These are phyloP conservation scores for Ustulina deusta DNA, from an alignment of 2,329 filamentous ascomycete genomes.

Conservation along the genomic window DNA sequence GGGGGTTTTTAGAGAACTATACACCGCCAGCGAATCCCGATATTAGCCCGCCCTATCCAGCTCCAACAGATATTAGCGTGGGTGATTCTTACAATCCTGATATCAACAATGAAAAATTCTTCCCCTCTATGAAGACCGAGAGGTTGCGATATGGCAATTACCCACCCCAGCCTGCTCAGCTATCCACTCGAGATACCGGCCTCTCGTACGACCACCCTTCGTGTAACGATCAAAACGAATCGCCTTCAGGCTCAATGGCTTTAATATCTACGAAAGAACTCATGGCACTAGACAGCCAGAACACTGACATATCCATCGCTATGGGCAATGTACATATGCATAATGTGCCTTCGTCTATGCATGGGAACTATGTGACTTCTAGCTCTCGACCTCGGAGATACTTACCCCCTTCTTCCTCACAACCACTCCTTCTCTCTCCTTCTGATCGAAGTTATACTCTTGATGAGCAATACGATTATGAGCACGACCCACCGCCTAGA, in stretches of 20 bases:
- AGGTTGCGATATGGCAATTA: constrained; percentile 53
- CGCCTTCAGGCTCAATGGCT: constrained; percentile 54
- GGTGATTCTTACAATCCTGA: constrained; percentile 53
- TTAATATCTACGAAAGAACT: constrained; percentile 68
- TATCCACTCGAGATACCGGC: constrained; percentile 42
- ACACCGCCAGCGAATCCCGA: constrained; percentile 50
- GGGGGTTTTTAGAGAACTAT: constrained; percentile 63
- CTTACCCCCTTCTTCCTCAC: constrained; percentile 52
- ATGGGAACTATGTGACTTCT: constrained; percentile 54
- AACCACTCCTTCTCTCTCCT: constrained; percentile 53
- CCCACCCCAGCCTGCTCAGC: constrained; percentile 36
- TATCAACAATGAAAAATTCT: constrained; percentile 57
- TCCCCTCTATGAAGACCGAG: constrained; percentile 55
- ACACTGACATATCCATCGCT: constrained; percentile 56
- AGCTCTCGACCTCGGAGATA: constrained; percentile 52
- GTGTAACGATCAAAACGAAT: constrained; percentile 54
- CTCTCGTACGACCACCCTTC: constrained; percentile 54
- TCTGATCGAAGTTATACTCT: constrained; percentile 46
- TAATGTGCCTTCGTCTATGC: constrained; percentile 43
- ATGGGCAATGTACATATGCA: constrained; percentile 59
- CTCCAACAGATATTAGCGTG: constrained; percentile 45
- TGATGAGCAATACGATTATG: constrained; percentile 43
- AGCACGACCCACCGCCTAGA: constrained; percentile 56
- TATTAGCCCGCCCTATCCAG: constrained; percentile 47
- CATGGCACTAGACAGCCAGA: constrained; percentile 58